Base-by-base conservation (phyloP, 176 grass and related monocot genomes). In the Carex scoparia region DNA sequence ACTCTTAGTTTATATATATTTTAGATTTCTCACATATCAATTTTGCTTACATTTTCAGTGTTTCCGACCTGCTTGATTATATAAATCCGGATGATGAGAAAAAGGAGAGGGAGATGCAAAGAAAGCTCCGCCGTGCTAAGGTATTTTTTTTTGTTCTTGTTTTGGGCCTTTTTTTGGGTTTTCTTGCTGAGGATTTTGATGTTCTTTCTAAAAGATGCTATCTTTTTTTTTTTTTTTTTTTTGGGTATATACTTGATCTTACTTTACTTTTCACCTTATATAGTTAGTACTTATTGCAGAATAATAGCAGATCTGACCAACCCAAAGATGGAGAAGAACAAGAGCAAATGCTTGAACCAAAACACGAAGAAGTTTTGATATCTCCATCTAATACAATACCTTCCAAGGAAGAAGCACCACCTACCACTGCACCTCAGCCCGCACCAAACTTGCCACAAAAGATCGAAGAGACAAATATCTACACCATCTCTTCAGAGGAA, bases 41-140 rank as follows among this genome's bases (percentile, higher is more conserved):
- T 80, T 85, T 49, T 83, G 3, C 13, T 83, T 80, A 79, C 79
- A 49, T 91, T 92, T 91, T 85, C 93, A 99, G 97, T 55, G 90
- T 99, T 92, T 96, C 97, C 90, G 97, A 99, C 92, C 93, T 99
- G 68, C 91, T 99, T 87, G 93, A 99, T 82, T 99, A 87, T 90
- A 99, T 99, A 96, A 99, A 91, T 86, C 91, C 97, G 27, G 90
- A 99, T 64, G 88, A 91, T 42, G 97, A 94, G 86, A 92, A 84
- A 89, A 99, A 94, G 89, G 93, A 96, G 84, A 96, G 89, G 80
- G 91, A 91, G 49, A 84, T 87, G 82, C 90, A 90, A 77, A 92
- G 86, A 86, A 99, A 99, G 56, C 85, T 91, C 67, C 89, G 93
- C 33, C 91, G 94, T 82, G 85, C 85, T 67, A 99, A 90, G 93